Conservation (phyloP, 345 rosid species). For the Populus nigra region DNA sequence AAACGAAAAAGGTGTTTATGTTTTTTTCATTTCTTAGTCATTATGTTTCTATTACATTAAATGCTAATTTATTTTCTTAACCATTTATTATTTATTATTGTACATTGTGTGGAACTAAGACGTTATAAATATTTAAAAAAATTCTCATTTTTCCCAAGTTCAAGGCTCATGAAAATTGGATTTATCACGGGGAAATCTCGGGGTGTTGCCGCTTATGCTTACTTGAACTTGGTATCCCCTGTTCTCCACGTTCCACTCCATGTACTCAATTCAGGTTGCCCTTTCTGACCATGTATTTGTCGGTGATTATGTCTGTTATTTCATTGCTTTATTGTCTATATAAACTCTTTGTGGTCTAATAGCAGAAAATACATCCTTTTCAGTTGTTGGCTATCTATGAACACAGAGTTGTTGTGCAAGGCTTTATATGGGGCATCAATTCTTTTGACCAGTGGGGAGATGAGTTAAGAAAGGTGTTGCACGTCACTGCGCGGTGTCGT, state of each 20-base stretch:
- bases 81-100: no score
- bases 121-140: no score
- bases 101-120: no score
- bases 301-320: neutral
- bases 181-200: no score
- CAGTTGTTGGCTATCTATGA: slow-evolving; percentile 91
- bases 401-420: slow-evolving; percentile 94
- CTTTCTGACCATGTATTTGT: neutral
- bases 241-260: neutral
- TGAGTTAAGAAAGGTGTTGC: slow-evolving; percentile 81
- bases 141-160: no score
- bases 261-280: neutral
- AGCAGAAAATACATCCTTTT: slow-evolving; percentile 5
- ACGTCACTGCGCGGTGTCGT: accelerated
- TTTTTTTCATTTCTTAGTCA: no score
- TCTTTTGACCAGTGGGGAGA: slow-evolving; percentile 99
- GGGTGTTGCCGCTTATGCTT: neutral
- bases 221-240: neutral
- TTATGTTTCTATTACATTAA: no score
- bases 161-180: no score
- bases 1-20: no score
- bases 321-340: neutral
- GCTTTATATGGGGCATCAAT: slow-evolving; percentile 94
- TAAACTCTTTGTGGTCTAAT: neutral
- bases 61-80: no score